Percentiles rank a stretch among this genome's conserved stretches.
phyloP scores from a whole-genome alignment of 2,329 filamentous ascomycete species.

The Botrytis pseudocinerea region DNA sequence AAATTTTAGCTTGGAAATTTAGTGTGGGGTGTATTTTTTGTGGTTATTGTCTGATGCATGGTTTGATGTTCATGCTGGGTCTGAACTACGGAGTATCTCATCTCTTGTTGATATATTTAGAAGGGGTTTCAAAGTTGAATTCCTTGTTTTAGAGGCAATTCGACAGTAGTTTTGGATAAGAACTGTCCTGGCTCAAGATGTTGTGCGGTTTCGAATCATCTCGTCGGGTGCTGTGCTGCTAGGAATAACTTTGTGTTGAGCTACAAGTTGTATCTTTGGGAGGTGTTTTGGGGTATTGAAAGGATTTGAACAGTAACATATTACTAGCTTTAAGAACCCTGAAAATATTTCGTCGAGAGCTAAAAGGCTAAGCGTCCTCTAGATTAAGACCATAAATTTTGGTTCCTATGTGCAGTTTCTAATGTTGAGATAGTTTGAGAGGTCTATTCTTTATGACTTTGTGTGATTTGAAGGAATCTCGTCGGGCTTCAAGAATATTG shows the following conservation, averaged over 20 bases:
- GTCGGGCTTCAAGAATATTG: not conserved
- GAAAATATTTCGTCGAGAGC: not conserved
- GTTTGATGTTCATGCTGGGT: not conserved
- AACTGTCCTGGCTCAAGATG: fast-evolving
- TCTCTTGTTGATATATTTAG: not conserved
- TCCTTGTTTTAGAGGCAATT: not conserved
- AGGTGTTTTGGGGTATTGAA: not conserved
- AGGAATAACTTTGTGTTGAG: not conserved
- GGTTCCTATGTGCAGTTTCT: not conserved
- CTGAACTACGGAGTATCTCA: not conserved
- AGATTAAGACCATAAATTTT: not conserved
- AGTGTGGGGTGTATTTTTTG: not conserved
- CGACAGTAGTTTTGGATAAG: fast-evolving
- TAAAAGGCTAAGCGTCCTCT: not conserved
- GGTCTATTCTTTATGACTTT: no score
- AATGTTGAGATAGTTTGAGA: not conserved
- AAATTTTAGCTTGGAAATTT: not conserved
- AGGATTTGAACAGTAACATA: not conserved
- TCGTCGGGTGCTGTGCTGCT: not conserved
- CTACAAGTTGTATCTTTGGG: not conserved
- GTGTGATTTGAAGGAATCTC: not conserved
- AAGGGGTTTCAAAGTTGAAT: not conserved
- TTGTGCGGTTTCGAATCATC: not conserved
- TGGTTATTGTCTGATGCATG: not conserved
- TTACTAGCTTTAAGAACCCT: no score